These are phyloP conservation scores for Phytophthora hybrid DNA, from an alignment of 352 stramenopile species.

Conservation along the genomic window DNA sequence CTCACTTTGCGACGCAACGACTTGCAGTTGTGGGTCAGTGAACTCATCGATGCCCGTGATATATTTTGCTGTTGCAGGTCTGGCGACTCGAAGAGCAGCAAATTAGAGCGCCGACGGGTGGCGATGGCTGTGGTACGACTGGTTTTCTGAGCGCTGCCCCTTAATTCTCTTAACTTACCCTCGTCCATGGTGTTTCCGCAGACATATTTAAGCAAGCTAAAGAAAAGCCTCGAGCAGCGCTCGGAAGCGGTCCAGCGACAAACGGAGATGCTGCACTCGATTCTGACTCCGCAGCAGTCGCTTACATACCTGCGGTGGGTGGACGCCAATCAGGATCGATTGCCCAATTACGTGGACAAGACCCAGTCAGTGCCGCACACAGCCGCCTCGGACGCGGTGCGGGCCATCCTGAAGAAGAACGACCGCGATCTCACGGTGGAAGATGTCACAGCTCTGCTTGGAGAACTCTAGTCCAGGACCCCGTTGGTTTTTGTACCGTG, in stretches of 20 bases:
- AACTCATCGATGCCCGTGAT: conserved; percentile 8
- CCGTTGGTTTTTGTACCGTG: conserved; percentile 20
- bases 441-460: conserved; percentile 82
- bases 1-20: not conserved
- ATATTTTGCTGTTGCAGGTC: conserved; percentile 44
- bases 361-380: conserved; percentile 62
- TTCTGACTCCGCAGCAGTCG: conserved; percentile 86
- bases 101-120: conserved; percentile 82
- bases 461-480: conserved; percentile 52
- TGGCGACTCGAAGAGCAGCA: conserved; percentile 83
- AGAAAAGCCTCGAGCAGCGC: conserved; percentile 82
- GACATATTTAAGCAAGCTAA: conserved; percentile 92
- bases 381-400: conserved; percentile 66
- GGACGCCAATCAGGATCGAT: conserved; percentile 75
- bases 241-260: conserved; percentile 84
- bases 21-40: not conserved
- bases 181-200: conserved; percentile 20
- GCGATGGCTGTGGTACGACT: conserved; percentile 79
- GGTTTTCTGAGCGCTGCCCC: not conserved
- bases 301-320: conserved; percentile 88
- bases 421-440: conserved; percentile 90
- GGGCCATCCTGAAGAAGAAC: conserved; percentile 83
- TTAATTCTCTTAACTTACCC: not conserved
- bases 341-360: conserved; percentile 74
- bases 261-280: conserved; percentile 85